Evolutionary conservation across 1,139 yeast genomes (phyloP), one percentile per base, ranked within the genome.

Genomic region (Lodderomyces parapsilosis): DNA sequence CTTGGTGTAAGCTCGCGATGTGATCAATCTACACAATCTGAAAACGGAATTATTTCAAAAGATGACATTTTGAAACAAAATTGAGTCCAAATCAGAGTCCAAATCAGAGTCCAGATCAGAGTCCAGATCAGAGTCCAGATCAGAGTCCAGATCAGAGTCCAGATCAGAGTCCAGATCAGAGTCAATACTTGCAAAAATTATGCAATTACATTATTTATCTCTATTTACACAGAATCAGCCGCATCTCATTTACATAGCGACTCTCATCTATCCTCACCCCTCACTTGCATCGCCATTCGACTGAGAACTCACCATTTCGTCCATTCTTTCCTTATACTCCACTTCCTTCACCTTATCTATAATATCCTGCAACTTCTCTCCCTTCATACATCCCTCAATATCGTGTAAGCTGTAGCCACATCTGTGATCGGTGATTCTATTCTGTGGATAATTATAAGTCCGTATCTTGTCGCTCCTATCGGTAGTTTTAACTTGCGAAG

Each of bases 401-500:
- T 90, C 96, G 56, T 88, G 86, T 22, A 86, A 58, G 1, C 91
- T 81, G 54, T 64, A 81, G 3, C 91, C 89, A 59, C 96, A 89
- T 42, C 99, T 71, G 58, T 93, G 99, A 58, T 93, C 99, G 0
- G 98, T 91, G 43, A 93, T 80, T 54, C 99, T 73, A 58, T 90
- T 90, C 57, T 93, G 98, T 5, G 96, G 91, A 54, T 77, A 91
- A 57, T 93, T 93, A 61, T 93, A 93, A 0, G 99, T 94, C 51
- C 99, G 70, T 49, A 93, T 86, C 65, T 93, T 93, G 59, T 94
- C 99, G 2, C 96, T 83, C 47, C 99, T 72, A 58, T 89, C 96
- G 1, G 96, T 89, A 1, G 94, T 76, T 1, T 90, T 75, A 3
- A 93, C 98, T 60, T 91, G 98, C 42, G 83, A 87, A 1, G 85